Evolutionary conservation across 352 stramenopile species (phyloP).

Genomic region (Aphanomyces invadans): DNA sequence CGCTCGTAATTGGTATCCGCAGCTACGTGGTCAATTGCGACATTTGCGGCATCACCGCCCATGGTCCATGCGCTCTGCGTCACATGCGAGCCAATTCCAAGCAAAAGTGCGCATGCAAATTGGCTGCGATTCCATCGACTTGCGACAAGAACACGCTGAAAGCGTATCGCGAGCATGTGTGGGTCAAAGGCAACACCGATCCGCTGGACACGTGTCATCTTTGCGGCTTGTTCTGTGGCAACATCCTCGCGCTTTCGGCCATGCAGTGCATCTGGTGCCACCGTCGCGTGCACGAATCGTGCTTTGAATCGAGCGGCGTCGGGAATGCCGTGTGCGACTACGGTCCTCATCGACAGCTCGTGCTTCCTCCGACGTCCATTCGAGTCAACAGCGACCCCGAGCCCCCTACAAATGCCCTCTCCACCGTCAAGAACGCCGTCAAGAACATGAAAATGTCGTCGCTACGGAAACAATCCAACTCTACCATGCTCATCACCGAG

Average conservation of each 20-base stretch:
- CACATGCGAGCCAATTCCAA: constrained; percentile 24
- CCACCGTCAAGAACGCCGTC: constrained; percentile 59
- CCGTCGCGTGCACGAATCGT: constrained; percentile 68
- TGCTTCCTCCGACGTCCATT: constrained; percentile 56
- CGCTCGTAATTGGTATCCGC: constrained; percentile 73
- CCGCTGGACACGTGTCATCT: constrained; percentile 71
- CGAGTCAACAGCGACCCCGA: constrained; percentile 30
- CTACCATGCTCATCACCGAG: constrained; percentile 29
- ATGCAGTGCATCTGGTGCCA: constrained; percentile 81
- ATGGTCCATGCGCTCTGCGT: constrained; percentile 51
- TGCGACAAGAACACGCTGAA: neutral
- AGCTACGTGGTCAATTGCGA: constrained; percentile 82
- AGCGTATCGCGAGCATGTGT: constrained; percentile 45
- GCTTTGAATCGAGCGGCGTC: constrained; percentile 32
- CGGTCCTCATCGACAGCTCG: constrained; percentile 52
- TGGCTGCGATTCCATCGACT: constrained; percentile 14
- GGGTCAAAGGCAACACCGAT: constrained; percentile 80
- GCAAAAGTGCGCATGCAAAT: constrained; percentile 27
- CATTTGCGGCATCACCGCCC: constrained; percentile 76
- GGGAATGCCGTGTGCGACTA: constrained; percentile 41
- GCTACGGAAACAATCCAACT: constrained; percentile 39
- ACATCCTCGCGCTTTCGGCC: constrained; percentile 68
- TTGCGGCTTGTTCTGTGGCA: constrained; percentile 71
- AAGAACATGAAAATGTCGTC: constrained; percentile 44
- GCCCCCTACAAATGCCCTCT: constrained; percentile 34